Conservation (phyloP, 2,329 filamentous ascomycete genomes). For the Orbilia javanica region DNA sequence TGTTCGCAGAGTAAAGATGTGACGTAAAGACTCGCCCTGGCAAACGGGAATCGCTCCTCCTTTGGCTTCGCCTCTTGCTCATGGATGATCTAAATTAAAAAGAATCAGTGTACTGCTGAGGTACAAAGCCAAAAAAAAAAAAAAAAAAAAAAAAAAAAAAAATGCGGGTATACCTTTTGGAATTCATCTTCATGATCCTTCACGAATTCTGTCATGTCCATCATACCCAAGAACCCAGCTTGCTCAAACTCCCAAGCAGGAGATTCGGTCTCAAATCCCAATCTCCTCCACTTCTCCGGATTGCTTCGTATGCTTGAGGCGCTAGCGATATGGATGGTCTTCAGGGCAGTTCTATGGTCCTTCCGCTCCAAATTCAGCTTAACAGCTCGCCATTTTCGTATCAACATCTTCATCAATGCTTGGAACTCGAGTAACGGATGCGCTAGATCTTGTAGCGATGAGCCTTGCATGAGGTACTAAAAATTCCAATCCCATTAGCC, state of each 20-base stretch:
- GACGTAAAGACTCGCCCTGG: conserved; percentile 85
- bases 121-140: background rate
- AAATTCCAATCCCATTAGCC: conserved; percentile 19
- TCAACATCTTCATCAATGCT: conserved; percentile 84
- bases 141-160: no score
- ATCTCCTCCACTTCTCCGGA: conserved; percentile 89
- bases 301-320: conserved; percentile 81
- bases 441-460: conserved; percentile 87
- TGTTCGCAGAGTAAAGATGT: conserved; percentile 93
- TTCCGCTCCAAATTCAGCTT: conserved; percentile 85
- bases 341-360: conserved; percentile 88
- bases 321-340: conserved; percentile 85
- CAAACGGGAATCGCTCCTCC: conserved; percentile 84
- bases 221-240: conserved; percentile 92
- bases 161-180: conserved; percentile 76
- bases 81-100: conserved; percentile 69
- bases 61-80: conserved; percentile 83
- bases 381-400: conserved; percentile 89
- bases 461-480: conserved; percentile 89
- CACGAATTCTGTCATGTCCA: conserved; percentile 96
- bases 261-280: conserved; percentile 92
- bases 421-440: conserved; percentile 94
- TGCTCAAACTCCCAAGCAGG: conserved; percentile 86
- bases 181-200: conserved; percentile 91
- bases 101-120: background rate